Evolutionary conservation across 2,329 filamentous ascomycete genomes (phyloP), one percentile per base, ranked within the genome.

Genomic region (Colletotrichum graminicola): DNA sequence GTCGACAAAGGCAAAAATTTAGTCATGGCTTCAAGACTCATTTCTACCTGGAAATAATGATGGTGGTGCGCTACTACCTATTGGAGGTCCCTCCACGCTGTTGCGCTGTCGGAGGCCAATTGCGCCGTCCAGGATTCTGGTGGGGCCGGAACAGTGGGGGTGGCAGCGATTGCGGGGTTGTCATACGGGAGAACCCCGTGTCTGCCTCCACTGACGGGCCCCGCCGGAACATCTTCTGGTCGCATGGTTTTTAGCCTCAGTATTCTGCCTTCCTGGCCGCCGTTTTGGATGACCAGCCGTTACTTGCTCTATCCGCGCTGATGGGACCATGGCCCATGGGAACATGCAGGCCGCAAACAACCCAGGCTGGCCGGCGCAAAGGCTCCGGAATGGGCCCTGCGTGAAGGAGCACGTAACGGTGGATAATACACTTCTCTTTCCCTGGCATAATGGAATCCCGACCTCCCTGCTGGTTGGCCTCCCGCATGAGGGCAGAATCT

Each of bases 221-320:
- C 34, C 7, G 34, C 34, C 34, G 34, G 34, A 54, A 26, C 29
- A 64, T 41, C 36, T 26, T 43, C 36, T 23, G 12, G 29, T 36
- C 3, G 36, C 41, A 41, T 63, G 65, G 65, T 55, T 63, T 63
- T 12, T 34, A 55, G 49, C 49, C 49, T 23, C 49, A 63, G 36
- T 51, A 65, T 41, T 36, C 62, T 18, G 39, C 21, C 14, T 56
- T 64, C 23, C 21, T 45, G 12, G 62, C 36, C 8, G 51, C 62
- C 5, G 26, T 47, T n/a, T 26, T 57, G 0, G 57, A 43, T 12
- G 52, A 41, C 3, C 62, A 65, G 29, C 51, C 51, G 34, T 57
- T 65, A n/a, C 62, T 49, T 47, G 51, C 39, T 26, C 62, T 65
- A 6, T 51, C 62, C 7, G 51, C 39, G 10, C 62, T 11, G 34